Evolutionary conservation across 805 yeast species (phyloP).

Genomic region (Saccharomycopsis vini): DNA sequence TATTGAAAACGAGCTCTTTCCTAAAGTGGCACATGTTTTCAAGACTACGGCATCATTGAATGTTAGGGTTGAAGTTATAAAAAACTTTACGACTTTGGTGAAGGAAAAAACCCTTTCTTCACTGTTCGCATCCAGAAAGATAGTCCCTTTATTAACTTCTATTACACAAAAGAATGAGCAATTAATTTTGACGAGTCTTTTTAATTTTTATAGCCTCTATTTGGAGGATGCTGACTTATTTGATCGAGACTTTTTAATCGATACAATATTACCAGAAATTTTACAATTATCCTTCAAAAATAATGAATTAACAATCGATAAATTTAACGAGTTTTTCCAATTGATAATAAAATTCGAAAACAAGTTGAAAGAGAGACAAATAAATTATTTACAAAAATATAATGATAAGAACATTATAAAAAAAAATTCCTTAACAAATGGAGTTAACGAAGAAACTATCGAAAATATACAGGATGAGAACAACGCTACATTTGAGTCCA

Average conservation of each 20-base stretch:
- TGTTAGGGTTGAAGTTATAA: slow-evolving; percentile 62
- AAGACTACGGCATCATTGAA: slow-evolving; percentile 77
- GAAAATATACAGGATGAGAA: not conserved
- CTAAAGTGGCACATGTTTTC: slow-evolving; percentile 62
- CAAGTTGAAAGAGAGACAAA: slow-evolving; percentile 37
- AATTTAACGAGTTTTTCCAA: slow-evolving; percentile 33
- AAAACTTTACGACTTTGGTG: slow-evolving; percentile 50
- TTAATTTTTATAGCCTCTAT: slow-evolving; percentile 30
- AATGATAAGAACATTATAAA: slow-evolving; percentile 22
- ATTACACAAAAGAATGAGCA: slow-evolving; percentile 67
- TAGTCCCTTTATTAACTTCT: slow-evolving; percentile 68
- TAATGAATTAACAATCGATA: slow-evolving; percentile 30
- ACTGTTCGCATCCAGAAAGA: slow-evolving; percentile 61
- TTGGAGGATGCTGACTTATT: slow-evolving; percentile 27
- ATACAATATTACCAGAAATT: slow-evolving; percentile 44
- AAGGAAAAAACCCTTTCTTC: slow-evolving; percentile 58
- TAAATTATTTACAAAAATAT: slow-evolving; percentile 26
- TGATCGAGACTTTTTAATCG: slow-evolving; percentile 42
- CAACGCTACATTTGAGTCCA: slow-evolving; percentile 8
- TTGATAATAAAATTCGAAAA: slow-evolving; percentile 34
- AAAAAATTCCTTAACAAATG: slow-evolving; percentile 6
- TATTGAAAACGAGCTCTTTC: slow-evolving; percentile 68
- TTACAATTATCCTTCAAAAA: slow-evolving; percentile 42
- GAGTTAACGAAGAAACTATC: not conserved
- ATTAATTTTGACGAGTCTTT: slow-evolving; percentile 46